Base-by-base conservation (phyloP, 257 asterid genomes). In the Paulownia fortunei region DNA sequence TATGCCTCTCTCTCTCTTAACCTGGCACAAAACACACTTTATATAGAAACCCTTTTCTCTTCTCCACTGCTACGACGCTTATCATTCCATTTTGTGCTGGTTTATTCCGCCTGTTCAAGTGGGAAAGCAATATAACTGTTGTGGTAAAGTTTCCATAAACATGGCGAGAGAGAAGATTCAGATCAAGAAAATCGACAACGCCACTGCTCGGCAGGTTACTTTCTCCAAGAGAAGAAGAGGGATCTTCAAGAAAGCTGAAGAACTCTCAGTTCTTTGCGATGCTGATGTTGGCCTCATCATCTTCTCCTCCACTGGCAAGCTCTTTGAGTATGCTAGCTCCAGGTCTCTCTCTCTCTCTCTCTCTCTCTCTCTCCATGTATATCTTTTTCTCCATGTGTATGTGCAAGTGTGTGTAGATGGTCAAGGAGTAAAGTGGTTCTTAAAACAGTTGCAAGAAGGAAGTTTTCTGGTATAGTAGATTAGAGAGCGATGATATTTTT, bases 181-280 rank as follows among this genome's bases (percentile, higher is more conserved):
- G 94, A 92, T 92, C 80, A 91, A 74, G 90, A 92, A 89, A 80
- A 92, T 92, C 69, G 95, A 77, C 19, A 92, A 92, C 93, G 84
- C 93, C 0, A 88, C 95, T 0, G 93, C 97, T 0, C 83, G 97
- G 44, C 95, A 92, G 64, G 97, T 92, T 0, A 89, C 97, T 8
- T 92, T 92, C 75, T 87, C 97, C 0, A 92, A 92, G 84, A 84
- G 98, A 42, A 86, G 97, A 85, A 91, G 94, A 83, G 97, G 97
- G 16, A 88, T 92, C 27, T 89, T 92, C 79, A 92, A 92, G 88
- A 92, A 92, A 85, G 98, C 98, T 54, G 89, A 92, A 77, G 98
- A 92, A 56, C 96, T 92, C 71, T 79, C 95, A 0, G 88, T 92
- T 82, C 95, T 92, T 3, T 92, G 97, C 73, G 96, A 92, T 86